Conservation (phyloP, 2,329 filamentous ascomycete genomes). For the Aspergillus fumigatus region DNA sequence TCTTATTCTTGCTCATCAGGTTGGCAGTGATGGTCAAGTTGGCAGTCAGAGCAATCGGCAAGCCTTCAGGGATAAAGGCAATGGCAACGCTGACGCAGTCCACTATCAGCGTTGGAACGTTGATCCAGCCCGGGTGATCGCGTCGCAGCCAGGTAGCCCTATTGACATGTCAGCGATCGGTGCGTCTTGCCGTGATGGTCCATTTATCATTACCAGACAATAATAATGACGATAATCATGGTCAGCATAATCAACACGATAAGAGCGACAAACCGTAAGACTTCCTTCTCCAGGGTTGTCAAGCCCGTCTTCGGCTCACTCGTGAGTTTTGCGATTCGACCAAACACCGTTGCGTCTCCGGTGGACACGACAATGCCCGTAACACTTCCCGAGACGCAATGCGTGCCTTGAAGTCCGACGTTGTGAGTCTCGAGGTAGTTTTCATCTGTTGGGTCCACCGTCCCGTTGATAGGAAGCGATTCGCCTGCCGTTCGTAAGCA, state of each 20-base stretch:
- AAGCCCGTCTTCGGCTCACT: slow-evolving; percentile 63
- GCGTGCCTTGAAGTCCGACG: slow-evolving; percentile 74
- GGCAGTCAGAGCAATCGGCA: slow-evolving; percentile 65
- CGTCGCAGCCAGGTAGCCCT: slow-evolving; percentile 67
- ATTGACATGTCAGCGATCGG: background rate
- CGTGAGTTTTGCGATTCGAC: slow-evolving; percentile 68
- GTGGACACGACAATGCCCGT: slow-evolving; percentile 66
- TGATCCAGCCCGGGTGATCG: slow-evolving; percentile 65
- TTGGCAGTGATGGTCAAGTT: slow-evolving; percentile 72
- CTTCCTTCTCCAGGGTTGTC: slow-evolving; percentile 67
- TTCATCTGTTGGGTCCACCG: slow-evolving; percentile 61
- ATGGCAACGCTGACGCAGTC: slow-evolving; percentile 68
- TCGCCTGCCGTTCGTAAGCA: slow-evolving; percentile 55
- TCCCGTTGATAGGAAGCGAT: slow-evolving; percentile 60
- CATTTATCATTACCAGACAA: slow-evolving; percentile 53
- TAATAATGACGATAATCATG: slow-evolving; percentile 51
- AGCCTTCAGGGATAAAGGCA: slow-evolving; percentile 70
- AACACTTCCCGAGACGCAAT: slow-evolving; percentile 66
- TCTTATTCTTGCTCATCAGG: slow-evolving; percentile 70
- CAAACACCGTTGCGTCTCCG: slow-evolving; percentile 70
- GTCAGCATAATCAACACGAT: slow-evolving; percentile 65
- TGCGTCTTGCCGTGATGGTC: background rate
- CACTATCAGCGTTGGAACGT: slow-evolving; percentile 67
- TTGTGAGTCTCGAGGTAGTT: slow-evolving; percentile 74
- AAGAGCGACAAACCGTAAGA: slow-evolving; percentile 66